Percentiles rank a stretch among this genome's conserved stretches.
Conservation (phyloP, 441 rosid species). For the Raphanus hybrid region DNA sequence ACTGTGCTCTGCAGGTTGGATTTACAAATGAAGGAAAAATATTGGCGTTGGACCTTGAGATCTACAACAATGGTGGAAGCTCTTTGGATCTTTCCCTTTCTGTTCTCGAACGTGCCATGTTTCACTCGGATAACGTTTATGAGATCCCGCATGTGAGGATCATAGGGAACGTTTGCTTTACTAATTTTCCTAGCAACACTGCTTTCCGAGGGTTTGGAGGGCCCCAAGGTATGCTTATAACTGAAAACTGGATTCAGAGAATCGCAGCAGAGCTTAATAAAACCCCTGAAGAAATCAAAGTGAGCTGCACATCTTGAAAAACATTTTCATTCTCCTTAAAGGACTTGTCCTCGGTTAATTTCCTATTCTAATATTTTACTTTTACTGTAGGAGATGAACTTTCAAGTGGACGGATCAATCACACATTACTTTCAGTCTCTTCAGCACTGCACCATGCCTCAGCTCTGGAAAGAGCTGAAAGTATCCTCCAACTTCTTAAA, state of each 20-base stretch:
- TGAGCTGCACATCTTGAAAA: no score
- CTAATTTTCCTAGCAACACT: constrained; percentile 92
- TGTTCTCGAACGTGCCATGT: constrained; percentile 90
- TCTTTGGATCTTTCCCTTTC: constrained; percentile 84
- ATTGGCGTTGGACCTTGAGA: constrained; percentile 82
- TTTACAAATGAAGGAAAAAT: constrained; percentile 85
- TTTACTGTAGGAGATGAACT: no score
- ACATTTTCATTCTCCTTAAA: no score
- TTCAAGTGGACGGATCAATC: no score
- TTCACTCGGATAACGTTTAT: constrained; percentile 92
- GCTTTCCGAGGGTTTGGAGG: constrained; percentile 99
- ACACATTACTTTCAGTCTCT: no score
- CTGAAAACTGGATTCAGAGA: constrained; percentile 97
- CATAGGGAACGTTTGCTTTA: constrained; percentile 79
- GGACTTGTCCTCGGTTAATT: no score
- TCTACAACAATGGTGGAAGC: constrained; percentile 94
- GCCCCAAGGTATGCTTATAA: constrained; percentile 95
- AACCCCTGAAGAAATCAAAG: constrained; percentile 88
- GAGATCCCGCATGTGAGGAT: constrained; percentile 86
- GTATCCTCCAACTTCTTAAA: no score
- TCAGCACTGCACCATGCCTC: no score
- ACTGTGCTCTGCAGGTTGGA: constrained; percentile 93
- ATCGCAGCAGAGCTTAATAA: constrained; percentile 76
- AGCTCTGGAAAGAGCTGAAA: no score
- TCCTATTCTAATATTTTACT: no score